A percentile compares a stretch with the other conserved stretches of the same genome.
Evolutionary conservation across 176 grass and related monocot genomes (phyloP).

Genomic region (Alloteropsis semialata): DNA sequence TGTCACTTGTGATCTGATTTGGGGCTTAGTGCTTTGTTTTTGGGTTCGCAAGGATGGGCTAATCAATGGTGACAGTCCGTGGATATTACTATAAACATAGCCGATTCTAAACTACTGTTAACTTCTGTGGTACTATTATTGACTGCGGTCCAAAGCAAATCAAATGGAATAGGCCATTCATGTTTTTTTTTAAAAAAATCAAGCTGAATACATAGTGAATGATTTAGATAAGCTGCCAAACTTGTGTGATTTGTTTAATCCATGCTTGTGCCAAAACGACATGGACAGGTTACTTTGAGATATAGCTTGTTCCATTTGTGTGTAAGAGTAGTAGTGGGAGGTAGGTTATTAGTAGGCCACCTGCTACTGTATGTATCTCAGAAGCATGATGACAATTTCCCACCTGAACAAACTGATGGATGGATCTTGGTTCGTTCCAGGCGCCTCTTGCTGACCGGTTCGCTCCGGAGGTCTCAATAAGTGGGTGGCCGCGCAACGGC

Average conservation of each 20-base stretch:
- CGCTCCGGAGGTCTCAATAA: neutral
- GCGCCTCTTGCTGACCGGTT: neutral
- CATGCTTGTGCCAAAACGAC: neutral
- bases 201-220: neutral
- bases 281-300: neutral
- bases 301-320: neutral
- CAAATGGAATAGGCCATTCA: neutral
- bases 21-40: neutral
- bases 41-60: neutral
- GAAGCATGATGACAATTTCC: neutral
- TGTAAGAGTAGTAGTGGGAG: neutral
- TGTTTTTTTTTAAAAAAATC: neutral
- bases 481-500: neutral
- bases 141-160: too few relatives aligned
- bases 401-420: neutral
- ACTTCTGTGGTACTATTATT: too few relatives aligned
- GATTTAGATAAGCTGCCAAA: neutral
- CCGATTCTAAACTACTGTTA: neutral
- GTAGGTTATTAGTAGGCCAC: neutral
- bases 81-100: neutral
- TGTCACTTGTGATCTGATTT: neutral
- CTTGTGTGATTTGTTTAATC: neutral
- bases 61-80: neutral
- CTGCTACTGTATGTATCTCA: neutral
- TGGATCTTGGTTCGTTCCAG: constrained; percentile 19